A percentile compares a stretch with the other conserved stretches of the same genome.
These are phyloP conservation scores for Wallemia mellicola DNA, from an alignment of 1,284 basidiomycete species.

Conservation along the genomic window DNA sequence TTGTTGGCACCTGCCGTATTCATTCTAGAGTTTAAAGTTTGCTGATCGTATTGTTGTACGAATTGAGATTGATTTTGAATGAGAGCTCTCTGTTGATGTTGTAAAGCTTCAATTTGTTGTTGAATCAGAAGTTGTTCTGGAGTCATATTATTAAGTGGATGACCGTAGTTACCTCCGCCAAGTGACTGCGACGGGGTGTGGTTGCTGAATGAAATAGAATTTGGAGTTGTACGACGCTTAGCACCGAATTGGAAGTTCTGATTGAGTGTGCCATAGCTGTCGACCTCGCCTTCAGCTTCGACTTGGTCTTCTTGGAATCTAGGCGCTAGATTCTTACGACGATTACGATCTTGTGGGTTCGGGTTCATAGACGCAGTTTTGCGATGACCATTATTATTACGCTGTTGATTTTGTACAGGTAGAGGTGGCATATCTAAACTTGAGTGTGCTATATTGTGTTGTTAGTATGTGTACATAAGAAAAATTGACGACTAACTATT, in stretches of 20 bases:
- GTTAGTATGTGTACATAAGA: neutral
- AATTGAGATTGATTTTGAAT: conserved; percentile 24
- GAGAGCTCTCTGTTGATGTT: conserved; percentile 60
- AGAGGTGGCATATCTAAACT: neutral
- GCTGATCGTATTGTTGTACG: conserved; percentile 39
- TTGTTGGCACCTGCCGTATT: conserved; percentile 20
- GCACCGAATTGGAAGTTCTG: conserved; percentile 1
- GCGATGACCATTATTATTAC: neutral
- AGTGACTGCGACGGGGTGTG: neutral
- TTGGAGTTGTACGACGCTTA: neutral
- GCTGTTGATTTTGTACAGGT: neutral
- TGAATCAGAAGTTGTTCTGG: conserved; percentile 73
- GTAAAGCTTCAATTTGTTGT: conserved; percentile 61
- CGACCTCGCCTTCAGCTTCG: neutral
- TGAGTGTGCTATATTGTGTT: neutral
- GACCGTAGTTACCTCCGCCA: neutral
- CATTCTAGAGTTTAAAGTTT: conserved; percentile 27
- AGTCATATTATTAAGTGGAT: conserved; percentile 35
- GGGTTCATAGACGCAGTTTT: neutral
- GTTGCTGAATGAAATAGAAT: neutral
- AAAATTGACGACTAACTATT: neutral
- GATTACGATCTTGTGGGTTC: neutral
- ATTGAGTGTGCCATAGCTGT: neutral
- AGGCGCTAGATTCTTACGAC: neutral
- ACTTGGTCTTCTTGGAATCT: neutral